phyloP scores from a whole-genome alignment of 345 rosid species.

The Combretum micranthum region DNA sequence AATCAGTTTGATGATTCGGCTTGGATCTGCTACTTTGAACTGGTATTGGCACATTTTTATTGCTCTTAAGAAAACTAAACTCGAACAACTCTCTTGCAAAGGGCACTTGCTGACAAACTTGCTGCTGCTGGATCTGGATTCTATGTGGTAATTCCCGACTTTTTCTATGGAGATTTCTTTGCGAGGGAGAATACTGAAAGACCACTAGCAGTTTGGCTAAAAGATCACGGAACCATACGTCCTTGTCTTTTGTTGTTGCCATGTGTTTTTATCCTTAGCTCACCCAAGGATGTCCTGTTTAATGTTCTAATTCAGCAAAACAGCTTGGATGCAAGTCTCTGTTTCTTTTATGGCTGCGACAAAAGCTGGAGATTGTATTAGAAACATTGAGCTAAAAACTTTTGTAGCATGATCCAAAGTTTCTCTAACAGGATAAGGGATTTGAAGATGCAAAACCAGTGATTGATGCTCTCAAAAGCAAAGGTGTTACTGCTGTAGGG shows the following conservation, averaged over 20 bases:
- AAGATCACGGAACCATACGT: slow-evolving; percentile 61
- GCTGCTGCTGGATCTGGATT: slow-evolving; percentile 71
- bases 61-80: no score
- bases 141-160: slow-evolving; percentile 65
- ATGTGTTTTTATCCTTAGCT: not conserved
- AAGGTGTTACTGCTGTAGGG: slow-evolving; percentile 40
- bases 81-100: slow-evolving; percentile 6
- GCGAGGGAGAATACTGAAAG: slow-evolving; percentile 29
- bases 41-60: no score
- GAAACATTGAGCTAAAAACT: not conserved
- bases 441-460: slow-evolving; percentile 65
- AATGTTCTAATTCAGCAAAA: no score
- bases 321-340: no score
- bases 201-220: slow-evolving; percentile 46
- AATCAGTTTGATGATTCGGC: no score
- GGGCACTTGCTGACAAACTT: slow-evolving; percentile 76
- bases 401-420: not conserved
- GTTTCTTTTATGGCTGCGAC: no score
- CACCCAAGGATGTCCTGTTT: no score
- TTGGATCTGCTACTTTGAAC: not conserved
- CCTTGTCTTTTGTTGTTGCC: slow-evolving; percentile 1
- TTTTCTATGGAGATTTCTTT: slow-evolving; percentile 56
- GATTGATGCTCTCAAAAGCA: slow-evolving; percentile 48
- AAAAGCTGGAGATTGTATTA: not conserved
- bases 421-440: slow-evolving; percentile 51